Percentiles rank a stretch among this genome's conserved stretches.
Evolutionary conservation across 2,329 filamentous ascomycete species (phyloP).

Genomic region (Neophaeococcomyces aloes): DNA sequence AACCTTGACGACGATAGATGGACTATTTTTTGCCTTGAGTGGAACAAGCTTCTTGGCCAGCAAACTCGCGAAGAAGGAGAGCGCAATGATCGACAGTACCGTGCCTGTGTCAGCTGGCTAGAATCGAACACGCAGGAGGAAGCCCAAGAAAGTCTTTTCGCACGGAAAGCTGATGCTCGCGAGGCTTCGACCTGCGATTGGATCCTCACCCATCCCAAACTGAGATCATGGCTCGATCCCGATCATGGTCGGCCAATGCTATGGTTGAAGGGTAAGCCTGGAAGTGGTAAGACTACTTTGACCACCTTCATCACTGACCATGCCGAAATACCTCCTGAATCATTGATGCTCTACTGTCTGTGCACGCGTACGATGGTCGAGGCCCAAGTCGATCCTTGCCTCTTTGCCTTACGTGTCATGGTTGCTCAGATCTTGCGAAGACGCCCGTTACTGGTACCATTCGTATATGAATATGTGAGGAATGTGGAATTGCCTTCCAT

Average conservation of each 20-base stretch:
- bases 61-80: constrained; percentile 13
- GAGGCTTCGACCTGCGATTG: constrained; percentile 21
- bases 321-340: neutral
- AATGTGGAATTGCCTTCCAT: constrained; percentile 9
- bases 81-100: constrained; percentile 7
- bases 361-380: constrained; percentile 8
- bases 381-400: constrained; percentile 6
- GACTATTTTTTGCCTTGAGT: constrained; percentile 12
- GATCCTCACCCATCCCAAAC: constrained; percentile 13
- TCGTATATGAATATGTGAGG: constrained; percentile 22
- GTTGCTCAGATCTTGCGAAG: constrained; percentile 20
- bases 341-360: constrained; percentile 8
- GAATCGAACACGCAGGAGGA: constrained; percentile 19
- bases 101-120: constrained; percentile 6
- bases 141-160: constrained; percentile 15
- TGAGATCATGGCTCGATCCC: constrained; percentile 16
- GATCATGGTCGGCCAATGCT: constrained; percentile 8
- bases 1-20: constrained; percentile 25
- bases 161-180: constrained; percentile 7
- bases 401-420: constrained; percentile 19
- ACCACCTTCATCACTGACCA: constrained; percentile 1
- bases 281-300: constrained; percentile 21
- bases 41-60: neutral
- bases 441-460: constrained; percentile 18
- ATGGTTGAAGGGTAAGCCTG: constrained; percentile 20